Evolutionary conservation across 805 yeast species (phyloP), one percentile per base, ranked within the genome.

Genomic region (Starmerella scarabaei): DNA sequence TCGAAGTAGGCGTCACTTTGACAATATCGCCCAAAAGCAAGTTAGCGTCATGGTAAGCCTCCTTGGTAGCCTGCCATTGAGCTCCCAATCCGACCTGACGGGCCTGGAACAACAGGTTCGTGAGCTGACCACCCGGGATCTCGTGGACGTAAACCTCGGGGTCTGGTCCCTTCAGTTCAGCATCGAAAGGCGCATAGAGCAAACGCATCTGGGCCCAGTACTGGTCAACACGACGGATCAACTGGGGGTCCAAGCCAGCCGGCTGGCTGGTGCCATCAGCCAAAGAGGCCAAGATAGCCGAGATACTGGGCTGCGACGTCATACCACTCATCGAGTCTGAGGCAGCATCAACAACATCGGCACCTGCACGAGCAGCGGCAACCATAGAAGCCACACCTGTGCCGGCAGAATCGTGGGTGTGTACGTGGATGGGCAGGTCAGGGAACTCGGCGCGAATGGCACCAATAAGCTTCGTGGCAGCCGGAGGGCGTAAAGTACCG

Each of bases 181-280:
- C 96, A 66, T 85, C 98, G 65, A 91, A 91, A 64, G 94, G 85
- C 36, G 94, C 82, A 70, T 91, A 91, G 51, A 91, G 68, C 60
- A 91, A 70, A 68, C 99, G 77, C 88, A 91, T 91, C 68, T 91
- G 96, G 36, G 93, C 94, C 99, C 99, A 91, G 72, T 91, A 91
- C 46, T 83, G 66, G 63, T 91, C 99, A 50, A 91, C 62, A 57
- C 77, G 91, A 54, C 93, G 74, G 35, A 84, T 82, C 49, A 73
- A 68, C 38, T 68, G 63, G 49, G 71, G 74, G 52, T 71, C 66
- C 50, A 91, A 67, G 37, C 82, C 85, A 43, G 88, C 78, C 43
- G 80, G 72, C 48, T 83, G 64, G 42, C 79, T 78, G 21, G 33
- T 16, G 21, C 18, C 18, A 15, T 14, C 14, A 17, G 33, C 21